Evolutionary conservation across 2,329 filamentous ascomycete genomes (phyloP).

Genomic region (Xylariaceae sp.): DNA sequence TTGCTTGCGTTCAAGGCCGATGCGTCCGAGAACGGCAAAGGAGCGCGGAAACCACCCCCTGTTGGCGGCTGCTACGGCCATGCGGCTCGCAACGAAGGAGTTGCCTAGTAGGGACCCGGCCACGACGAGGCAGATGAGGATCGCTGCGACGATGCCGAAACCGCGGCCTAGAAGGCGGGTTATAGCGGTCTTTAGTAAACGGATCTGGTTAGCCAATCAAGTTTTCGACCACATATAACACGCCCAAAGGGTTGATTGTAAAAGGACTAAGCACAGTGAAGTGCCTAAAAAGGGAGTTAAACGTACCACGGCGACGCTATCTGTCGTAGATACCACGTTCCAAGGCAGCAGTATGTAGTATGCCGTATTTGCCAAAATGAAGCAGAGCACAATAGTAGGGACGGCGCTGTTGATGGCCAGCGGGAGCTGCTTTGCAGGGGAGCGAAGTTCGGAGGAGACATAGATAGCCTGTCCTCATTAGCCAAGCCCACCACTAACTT

Average conservation of each 20-base stretch:
- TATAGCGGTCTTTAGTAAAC: constrained; percentile 44
- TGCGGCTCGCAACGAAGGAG: constrained; percentile 56
- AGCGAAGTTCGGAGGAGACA: constrained; percentile 47
- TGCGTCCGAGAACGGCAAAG: constrained; percentile 40
- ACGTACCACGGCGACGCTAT: constrained; percentile 58
- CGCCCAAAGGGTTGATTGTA: too few relatives aligned
- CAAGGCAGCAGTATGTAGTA: constrained; percentile 60
- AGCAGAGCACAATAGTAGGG: constrained; percentile 54
- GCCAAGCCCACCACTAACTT: background rate
- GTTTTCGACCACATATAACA: too few relatives aligned
- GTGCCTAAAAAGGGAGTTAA: background rate
- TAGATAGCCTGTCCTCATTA: constrained; percentile 42
- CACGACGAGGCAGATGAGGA: constrained; percentile 55
- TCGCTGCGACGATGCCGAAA: constrained; percentile 49
- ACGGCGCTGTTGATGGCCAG: constrained; percentile 57
- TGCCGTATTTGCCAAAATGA: constrained; percentile 54
- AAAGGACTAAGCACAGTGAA: too few relatives aligned
- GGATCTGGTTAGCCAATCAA: constrained; percentile 3
- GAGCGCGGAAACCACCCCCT: constrained; percentile 44
- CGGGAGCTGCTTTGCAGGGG: constrained; percentile 49
- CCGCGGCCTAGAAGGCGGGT: constrained; percentile 47
- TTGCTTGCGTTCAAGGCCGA: constrained; percentile 30
- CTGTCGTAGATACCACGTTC: constrained; percentile 50
- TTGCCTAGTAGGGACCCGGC: constrained; percentile 58
- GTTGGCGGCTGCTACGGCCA: constrained; percentile 54